Evolutionary conservation across 2,329 filamentous ascomycete species (phyloP).

Genomic region (Thermoascus crustaceus): DNA sequence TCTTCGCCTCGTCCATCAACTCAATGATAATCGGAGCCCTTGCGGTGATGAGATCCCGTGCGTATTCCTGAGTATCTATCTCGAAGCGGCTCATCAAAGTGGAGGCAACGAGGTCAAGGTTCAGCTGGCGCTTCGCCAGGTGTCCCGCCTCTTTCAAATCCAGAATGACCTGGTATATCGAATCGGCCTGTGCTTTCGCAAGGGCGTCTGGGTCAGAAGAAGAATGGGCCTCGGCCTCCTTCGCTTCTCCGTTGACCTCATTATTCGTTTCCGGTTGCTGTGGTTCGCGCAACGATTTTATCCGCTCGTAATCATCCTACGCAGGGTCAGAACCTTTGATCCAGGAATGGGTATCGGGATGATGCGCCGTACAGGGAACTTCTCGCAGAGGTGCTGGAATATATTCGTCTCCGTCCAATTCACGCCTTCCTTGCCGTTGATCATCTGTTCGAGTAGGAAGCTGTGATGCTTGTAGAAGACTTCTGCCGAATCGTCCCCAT

Average conservation of each 20-base stretch:
- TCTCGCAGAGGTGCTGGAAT: conserved; percentile 36
- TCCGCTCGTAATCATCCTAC: conserved; percentile 27
- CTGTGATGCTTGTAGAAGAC: conserved; percentile 37
- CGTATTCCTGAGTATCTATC: conserved; percentile 27
- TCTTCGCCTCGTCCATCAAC: conserved; percentile 30
- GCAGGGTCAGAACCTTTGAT: neutral
- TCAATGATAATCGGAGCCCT: conserved; percentile 25
- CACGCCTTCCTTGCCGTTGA: conserved; percentile 37
- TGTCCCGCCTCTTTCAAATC: conserved; percentile 33
- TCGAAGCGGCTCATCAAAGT: conserved; percentile 28
- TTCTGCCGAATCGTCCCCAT: conserved; percentile 39
- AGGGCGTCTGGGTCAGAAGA: conserved; percentile 18
- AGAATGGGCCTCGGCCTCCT: conserved; percentile 13
- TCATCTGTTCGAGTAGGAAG: conserved; percentile 41
- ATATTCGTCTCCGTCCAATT: conserved; percentile 38
- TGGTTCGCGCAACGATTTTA: conserved; percentile 20
- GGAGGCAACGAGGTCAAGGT: conserved; percentile 25
- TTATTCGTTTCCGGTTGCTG: conserved; percentile 15
- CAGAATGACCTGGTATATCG: conserved; percentile 30
- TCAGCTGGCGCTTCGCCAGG: conserved; percentile 33
- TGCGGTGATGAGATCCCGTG: conserved; percentile 27
- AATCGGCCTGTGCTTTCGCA: conserved; percentile 27
- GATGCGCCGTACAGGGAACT: conserved; percentile 30
- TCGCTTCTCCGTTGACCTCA: conserved; percentile 11
- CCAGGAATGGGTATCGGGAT: neutral